Base-by-base conservation (phyloP, 139 green algal genomes). In the Coccomyxa sp. region DNA sequence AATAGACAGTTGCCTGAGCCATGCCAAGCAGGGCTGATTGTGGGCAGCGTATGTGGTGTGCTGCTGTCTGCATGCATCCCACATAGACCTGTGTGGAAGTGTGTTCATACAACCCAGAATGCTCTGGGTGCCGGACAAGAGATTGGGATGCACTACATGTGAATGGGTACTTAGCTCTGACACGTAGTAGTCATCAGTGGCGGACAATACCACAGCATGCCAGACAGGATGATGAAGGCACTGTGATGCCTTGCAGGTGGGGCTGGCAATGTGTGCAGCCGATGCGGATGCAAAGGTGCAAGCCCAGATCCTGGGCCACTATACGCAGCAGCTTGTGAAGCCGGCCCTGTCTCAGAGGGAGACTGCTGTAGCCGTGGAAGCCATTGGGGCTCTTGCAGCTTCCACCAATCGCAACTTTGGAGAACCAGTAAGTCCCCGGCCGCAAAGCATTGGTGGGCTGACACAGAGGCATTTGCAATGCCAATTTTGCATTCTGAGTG, bases 341-440 rank as follows among this genome's bases (percentile, higher is more conserved):
- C 55, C 75, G 34, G n/a, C 31, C 8, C 44, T 55, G 29, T 71
- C 55, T 39, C 36, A 37, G 14, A 18, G 54, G 8, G 75, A 79
- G 33, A 10, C n/a, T 18, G 55, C 36, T 31, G 55, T 79, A n/a
- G 75, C 75, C 24, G 75, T 73, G 36, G 36, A 39, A 7, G 75
- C 55, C 24, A n/a, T 79, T 35, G 75, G 75, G 8, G 54, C 73
- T 22, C 75, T 79, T 55, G 75, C 75, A 33, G 18, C 75, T 18
- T 39, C 75, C 34, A 73, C 75, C 29, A 71, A 34, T 37, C 27
- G 18, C 24, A 36, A 36, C 27, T 71, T 71, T 36, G n/a, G 64
- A 71, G 2, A 36, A 36, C 27, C 14, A 37, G 7, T 34, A 71
- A 34, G n/a, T 34, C 29, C 33, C 24, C 64, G 1, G 8, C 68